phyloP scores from a whole-genome alignment of 202 grass and related monocot genomes.

The Setaria italica region DNA sequence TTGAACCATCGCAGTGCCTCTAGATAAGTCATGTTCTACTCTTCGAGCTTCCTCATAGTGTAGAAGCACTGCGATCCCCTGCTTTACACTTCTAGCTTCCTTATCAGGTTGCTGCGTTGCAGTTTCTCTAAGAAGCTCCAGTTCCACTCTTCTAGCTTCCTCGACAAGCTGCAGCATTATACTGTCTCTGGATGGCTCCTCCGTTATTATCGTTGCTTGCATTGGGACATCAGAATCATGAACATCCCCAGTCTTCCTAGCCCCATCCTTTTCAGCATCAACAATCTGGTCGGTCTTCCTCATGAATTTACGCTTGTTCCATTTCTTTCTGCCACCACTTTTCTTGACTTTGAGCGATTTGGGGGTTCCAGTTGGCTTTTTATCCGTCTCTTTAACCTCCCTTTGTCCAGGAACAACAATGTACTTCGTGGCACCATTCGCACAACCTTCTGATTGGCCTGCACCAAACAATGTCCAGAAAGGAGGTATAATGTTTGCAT shows the following conservation, averaged over 20 bases:
- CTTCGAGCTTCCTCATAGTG: conserved; percentile 11
- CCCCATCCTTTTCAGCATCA: too few species aligned
- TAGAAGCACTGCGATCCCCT: conserved; percentile 22
- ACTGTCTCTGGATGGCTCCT: background rate
- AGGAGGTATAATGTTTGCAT: conserved; percentile 22
- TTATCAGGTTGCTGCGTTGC: conserved; percentile 15
- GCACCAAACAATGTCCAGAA: background rate
- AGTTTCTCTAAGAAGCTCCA: background rate
- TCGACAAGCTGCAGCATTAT: background rate
- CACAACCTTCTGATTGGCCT: too few species aligned
- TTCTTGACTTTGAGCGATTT: too few species aligned
- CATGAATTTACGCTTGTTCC: too few species aligned
- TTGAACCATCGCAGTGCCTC: conserved; percentile 1
- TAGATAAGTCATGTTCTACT: background rate
- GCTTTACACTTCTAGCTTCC: background rate
- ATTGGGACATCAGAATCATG: conserved; percentile 17
- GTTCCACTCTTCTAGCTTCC: conserved; percentile 8
- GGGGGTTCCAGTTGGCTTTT: too few species aligned
- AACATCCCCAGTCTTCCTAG: too few species aligned
- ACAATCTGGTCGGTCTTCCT: too few species aligned
- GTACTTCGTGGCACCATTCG: too few species aligned
- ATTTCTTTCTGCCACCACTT: too few species aligned
- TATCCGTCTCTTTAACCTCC: too few species aligned
- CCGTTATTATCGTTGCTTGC: conserved; percentile 15
- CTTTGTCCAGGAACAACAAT: too few species aligned